Evolutionary conservation across 257 asterid genomes (phyloP).

Genomic region (Apocynum venetum): DNA sequence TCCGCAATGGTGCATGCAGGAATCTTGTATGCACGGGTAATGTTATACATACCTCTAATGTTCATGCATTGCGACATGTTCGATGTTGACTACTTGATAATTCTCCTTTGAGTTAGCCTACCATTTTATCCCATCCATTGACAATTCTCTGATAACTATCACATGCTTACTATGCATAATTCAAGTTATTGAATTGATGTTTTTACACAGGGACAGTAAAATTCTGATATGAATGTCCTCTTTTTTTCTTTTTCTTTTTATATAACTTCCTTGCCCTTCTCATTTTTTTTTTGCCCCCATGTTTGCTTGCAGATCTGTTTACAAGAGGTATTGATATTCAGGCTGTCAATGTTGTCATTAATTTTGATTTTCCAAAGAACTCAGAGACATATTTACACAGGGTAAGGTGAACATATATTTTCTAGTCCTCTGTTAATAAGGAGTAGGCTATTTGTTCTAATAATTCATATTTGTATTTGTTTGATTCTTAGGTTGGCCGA

Average conservation of each 20-base stretch:
- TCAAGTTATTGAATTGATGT: too few relatives aligned
- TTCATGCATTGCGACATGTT: not conserved
- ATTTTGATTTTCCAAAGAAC: conserved; percentile 81
- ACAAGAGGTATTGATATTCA: conserved; percentile 91
- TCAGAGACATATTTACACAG: conserved; percentile 85
- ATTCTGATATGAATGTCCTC: too few relatives aligned
- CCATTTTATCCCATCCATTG: not conserved
- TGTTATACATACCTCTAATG: not conserved
- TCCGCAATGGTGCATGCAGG: conserved; percentile 95
- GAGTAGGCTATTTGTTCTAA: conserved; percentile 12
- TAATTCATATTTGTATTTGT: conserved; percentile 12
- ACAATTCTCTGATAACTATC: not conserved
- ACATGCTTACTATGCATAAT: not conserved
- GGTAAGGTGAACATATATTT: conserved; percentile 40
- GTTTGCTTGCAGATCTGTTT: conserved; percentile 57
- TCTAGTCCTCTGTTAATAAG: not conserved
- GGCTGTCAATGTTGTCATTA: conserved; percentile 84
- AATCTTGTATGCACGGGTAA: conserved; percentile 95
- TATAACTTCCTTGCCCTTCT: not conserved
- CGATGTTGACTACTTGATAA: not conserved
- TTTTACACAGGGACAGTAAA: too few relatives aligned
- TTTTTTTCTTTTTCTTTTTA: too few relatives aligned
- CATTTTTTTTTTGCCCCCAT: too few relatives aligned
- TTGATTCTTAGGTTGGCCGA: conserved; percentile 68
- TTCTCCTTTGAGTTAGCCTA: too few relatives aligned